These are phyloP conservation scores for Neocallimastix lanati DNA, from an alignment of 192 early-diverging fungal genomes.

Conservation along the genomic window DNA sequence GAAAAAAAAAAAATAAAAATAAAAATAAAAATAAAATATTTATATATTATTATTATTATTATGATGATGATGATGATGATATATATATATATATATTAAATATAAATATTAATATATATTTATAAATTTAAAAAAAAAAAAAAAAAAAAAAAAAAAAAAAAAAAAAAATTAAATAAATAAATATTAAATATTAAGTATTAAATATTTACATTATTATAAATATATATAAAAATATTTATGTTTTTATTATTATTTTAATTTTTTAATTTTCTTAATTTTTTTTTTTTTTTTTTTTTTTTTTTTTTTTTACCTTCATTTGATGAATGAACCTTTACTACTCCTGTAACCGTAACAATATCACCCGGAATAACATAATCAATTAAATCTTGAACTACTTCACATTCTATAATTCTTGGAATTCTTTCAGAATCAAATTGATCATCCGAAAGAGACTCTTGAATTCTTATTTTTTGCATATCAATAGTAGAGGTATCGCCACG, in stretches of 20 bases:
- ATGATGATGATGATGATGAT: too few relatives aligned
- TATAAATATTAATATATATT: too few relatives aligned
- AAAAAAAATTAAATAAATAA: not conserved
- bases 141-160: not conserved
- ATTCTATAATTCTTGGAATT: constrained; percentile 59
- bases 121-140: too few relatives aligned
- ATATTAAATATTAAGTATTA: not conserved
- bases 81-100: too few relatives aligned
- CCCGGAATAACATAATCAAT: constrained; percentile 65
- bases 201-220: not conserved
- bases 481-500: constrained; percentile 30
- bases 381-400: constrained; percentile 52
- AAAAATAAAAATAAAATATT: too few relatives aligned
- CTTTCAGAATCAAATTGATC: constrained; percentile 46
- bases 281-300: too few relatives aligned
- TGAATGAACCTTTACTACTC: constrained; percentile 54
- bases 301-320: constrained; percentile 33
- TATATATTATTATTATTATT: too few relatives aligned
- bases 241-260: too few relatives aligned
- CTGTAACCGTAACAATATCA: constrained; percentile 57
- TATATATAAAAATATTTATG: too few relatives aligned
- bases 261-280: too few relatives aligned
- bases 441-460: constrained; percentile 63
- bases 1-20: too few relatives aligned
- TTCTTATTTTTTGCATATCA: constrained; percentile 59